These are phyloP conservation scores for Yamadazyma ubonensis DNA, from an alignment of 805 yeast genomes.

Conservation along the genomic window DNA sequence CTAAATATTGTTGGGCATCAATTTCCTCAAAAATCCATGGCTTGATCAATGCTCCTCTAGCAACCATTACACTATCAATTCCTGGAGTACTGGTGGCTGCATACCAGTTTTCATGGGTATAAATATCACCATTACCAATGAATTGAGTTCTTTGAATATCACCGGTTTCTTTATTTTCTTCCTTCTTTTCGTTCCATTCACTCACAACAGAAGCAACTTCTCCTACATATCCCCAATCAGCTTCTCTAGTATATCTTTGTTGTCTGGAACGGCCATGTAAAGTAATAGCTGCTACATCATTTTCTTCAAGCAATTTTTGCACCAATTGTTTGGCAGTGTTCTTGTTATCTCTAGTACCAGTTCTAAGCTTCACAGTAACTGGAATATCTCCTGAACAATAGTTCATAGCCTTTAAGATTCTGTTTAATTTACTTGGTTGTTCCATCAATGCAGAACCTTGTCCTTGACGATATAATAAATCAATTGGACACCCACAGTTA, in stretches of 20 bases:
- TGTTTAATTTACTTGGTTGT: slow-evolving; percentile 74
- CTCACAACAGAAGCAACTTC: slow-evolving; percentile 70
- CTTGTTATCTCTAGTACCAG: slow-evolving; percentile 81
- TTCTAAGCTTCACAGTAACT: slow-evolving; percentile 86
- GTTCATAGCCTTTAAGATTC: slow-evolving; percentile 85
- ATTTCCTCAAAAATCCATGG: slow-evolving; percentile 99
- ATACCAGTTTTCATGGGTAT: slow-evolving; percentile 85
- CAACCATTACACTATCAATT: slow-evolving; percentile 94
- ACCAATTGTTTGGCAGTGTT: slow-evolving; percentile 86
- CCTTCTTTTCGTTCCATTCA: slow-evolving; percentile 52
- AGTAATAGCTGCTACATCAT: slow-evolving; percentile 87
- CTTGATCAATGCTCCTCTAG: slow-evolving; percentile 94
- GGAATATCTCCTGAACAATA: slow-evolving; percentile 89
- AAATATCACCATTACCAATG: slow-evolving; percentile 94
- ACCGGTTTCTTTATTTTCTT: slow-evolving; percentile 57
- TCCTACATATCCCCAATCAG: slow-evolving; percentile 88
- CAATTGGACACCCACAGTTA: slow-evolving; percentile 98
- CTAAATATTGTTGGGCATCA: slow-evolving; percentile 83
- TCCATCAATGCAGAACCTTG: slow-evolving; percentile 94
- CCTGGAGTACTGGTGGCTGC: slow-evolving; percentile 60
- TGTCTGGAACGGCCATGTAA: slow-evolving; percentile 96
- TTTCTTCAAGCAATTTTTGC: slow-evolving; percentile 66
- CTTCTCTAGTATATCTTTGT: slow-evolving; percentile 87
- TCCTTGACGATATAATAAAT: slow-evolving; percentile 88
- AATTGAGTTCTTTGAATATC: slow-evolving; percentile 71